phyloP scores from a whole-genome alignment of 75 land plant species.

The Pinus tabuliformis region DNA sequence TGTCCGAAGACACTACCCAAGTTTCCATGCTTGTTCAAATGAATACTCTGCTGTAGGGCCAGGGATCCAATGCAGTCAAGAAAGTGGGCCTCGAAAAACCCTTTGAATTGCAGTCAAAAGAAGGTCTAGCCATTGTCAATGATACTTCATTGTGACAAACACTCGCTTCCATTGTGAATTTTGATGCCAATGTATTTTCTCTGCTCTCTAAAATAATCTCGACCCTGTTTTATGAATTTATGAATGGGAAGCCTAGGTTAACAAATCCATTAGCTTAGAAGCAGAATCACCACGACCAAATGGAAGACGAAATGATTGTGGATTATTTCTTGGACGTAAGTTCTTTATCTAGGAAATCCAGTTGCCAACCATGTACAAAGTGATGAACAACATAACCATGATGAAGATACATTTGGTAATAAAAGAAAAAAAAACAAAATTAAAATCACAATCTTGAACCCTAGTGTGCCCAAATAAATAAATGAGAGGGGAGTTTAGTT shows the following conservation, averaged over 20 bases:
- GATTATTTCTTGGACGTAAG: constrained; percentile 42
- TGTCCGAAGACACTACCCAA: too few species aligned
- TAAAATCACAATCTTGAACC: too few species aligned
- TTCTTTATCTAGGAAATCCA: constrained; percentile 37
- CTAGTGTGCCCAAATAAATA: too few species aligned
- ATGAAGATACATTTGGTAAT: too few species aligned
- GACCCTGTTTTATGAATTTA: constrained; percentile 43
- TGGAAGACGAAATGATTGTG: constrained; percentile 54
- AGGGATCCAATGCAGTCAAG: constrained; percentile 15
- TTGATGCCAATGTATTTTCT: constrained; percentile 21
- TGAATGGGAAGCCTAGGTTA: constrained; percentile 27
- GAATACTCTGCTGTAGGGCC: constrained; percentile 40
- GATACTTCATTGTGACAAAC: constrained; percentile 29
- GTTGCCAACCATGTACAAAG: constrained; percentile 41
- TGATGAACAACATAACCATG: constrained; percentile 62
- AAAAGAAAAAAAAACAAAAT: too few species aligned
- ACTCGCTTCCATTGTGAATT: constrained; percentile 22
- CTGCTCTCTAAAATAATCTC: constrained; percentile 28
- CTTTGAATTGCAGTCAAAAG: constrained; percentile 27
- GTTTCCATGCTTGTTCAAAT: too few species aligned
- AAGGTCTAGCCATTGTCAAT: constrained; percentile 34
- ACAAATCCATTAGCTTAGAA: constrained; percentile 21
- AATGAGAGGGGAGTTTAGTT: too few species aligned
- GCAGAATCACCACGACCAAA: constrained; percentile 42
- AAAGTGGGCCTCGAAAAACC: constrained; percentile 10